A percentile compares a stretch with the other conserved stretches of the same genome.
These are phyloP conservation scores for Gossypium schwendimanii DNA, from an alignment of 441 rosid genomes.

Conservation along the genomic window DNA sequence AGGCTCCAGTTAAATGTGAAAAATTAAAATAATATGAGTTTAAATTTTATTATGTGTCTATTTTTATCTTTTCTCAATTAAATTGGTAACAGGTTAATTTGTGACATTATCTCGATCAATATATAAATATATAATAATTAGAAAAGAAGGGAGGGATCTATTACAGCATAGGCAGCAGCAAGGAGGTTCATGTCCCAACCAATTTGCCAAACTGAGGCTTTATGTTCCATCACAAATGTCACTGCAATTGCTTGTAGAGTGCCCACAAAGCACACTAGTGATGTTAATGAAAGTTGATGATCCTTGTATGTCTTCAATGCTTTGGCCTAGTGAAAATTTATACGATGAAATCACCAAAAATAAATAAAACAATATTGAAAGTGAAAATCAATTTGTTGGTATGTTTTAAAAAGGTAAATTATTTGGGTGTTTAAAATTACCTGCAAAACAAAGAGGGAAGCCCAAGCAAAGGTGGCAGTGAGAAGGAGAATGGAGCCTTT, in stretches of 20 bases:
- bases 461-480: slow-evolving; percentile 84
- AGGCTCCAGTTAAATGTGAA: too few species aligned
- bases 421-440: slow-evolving; percentile 21
- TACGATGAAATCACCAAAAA: not conserved
- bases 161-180: slow-evolving; percentile 91
- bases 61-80: too few species aligned
- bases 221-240: slow-evolving; percentile 73
- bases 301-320: slow-evolving; percentile 47
- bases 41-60: too few species aligned
- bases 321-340: slow-evolving; percentile 31
- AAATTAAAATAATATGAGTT: too few species aligned
- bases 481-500: slow-evolving; percentile 74
- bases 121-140: not conserved
- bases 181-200: slow-evolving; percentile 89
- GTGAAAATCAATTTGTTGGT: not conserved
- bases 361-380: not conserved
- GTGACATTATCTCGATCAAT: too few species aligned
- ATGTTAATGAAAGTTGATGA: slow-evolving; percentile 66
- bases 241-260: slow-evolving; percentile 73
- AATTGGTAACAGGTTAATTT: too few species aligned
- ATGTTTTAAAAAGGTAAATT: not conserved
- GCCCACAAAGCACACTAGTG: slow-evolving; percentile 68
- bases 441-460: slow-evolving; percentile 77
- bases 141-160: not conserved
- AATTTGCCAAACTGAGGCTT: slow-evolving; percentile 49